Evolutionary conservation across 768 basidiomycete species (phyloP).

Genomic region (Grammothele lineata): DNA sequence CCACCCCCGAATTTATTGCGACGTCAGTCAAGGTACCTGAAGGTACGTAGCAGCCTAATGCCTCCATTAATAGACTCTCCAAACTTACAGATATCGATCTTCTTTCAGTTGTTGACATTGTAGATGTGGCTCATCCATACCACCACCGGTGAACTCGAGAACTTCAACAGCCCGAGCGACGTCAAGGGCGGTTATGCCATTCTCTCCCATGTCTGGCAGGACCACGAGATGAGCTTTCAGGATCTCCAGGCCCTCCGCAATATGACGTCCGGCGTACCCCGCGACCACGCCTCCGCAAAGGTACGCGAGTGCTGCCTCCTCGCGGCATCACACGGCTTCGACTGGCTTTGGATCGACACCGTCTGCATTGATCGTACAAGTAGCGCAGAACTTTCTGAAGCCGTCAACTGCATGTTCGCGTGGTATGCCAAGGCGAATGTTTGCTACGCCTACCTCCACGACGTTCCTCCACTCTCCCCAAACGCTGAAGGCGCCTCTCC

Average conservation of each 20-base stretch:
- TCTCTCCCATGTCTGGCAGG: constrained; percentile 13
- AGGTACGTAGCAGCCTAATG: no score
- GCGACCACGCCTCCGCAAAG: constrained; percentile 2
- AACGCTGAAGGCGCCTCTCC: no score
- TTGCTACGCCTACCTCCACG: constrained; percentile 10
- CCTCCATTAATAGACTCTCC: no score
- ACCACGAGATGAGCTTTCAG: constrained; percentile 9
- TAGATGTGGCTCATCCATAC: constrained; percentile 9
- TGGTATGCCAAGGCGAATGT: constrained; percentile 8
- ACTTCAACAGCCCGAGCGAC: constrained; percentile 9
- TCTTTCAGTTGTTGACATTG: no score
- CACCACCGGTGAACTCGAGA: constrained; percentile 2
- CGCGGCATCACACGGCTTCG: constrained; percentile 10
- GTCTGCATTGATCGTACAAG: constrained; percentile 12
- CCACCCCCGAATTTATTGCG: no score
- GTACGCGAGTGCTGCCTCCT: constrained; percentile 10
- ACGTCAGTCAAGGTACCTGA: no score
- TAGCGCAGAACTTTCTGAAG: constrained; percentile 11
- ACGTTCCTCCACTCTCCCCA: constrained; percentile 1
- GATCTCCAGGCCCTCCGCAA: constrained; percentile 3
- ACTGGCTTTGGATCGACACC: constrained; percentile 14
- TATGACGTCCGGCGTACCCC: neutral
- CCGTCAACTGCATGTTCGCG: constrained; percentile 8
- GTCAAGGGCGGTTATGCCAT: constrained; percentile 15
- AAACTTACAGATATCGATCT: no score